Evolutionary conservation across 148 eudicot genomes (phyloP).

Genomic region (Amaranthus palmeri): DNA sequence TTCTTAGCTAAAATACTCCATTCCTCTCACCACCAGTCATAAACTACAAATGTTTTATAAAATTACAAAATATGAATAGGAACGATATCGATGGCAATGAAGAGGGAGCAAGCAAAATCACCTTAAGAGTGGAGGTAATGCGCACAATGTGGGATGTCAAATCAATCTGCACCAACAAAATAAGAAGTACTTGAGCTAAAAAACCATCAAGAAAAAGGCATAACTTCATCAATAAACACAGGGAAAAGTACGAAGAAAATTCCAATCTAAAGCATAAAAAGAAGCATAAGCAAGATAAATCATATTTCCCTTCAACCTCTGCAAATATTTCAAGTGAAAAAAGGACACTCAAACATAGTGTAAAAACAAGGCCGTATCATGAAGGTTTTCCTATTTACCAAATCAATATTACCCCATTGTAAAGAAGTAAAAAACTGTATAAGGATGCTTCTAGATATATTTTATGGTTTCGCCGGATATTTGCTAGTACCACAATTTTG

Average conservation of each 20-base stretch:
- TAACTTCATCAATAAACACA: not conserved
- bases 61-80: not conserved
- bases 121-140: constrained; percentile 56
- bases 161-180: constrained; percentile 64
- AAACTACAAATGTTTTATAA: not conserved
- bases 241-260: not conserved
- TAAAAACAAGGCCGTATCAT: too few relatives aligned
- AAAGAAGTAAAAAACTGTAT: too few relatives aligned
- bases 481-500: too few relatives aligned
- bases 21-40: not conserved
- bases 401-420: too few relatives aligned
- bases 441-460: too few relatives aligned
- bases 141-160: constrained; percentile 81
- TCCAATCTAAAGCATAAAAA: not conserved
- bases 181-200: constrained; percentile 11
- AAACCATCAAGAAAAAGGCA: not conserved
- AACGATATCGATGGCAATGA: too few relatives aligned
- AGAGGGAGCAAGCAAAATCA: constrained; percentile 13
- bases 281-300: not conserved
- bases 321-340: too few relatives aligned
- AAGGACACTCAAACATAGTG: too few relatives aligned
- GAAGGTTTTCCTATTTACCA: too few relatives aligned
- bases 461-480: too few relatives aligned
- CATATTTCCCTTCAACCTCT: not conserved
- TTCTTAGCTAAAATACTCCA: not conserved